Evolutionary conservation across 2,329 filamentous ascomycete species (phyloP), one percentile per base, ranked within the genome.

Genomic region (Botrytis paeoniae): DNA sequence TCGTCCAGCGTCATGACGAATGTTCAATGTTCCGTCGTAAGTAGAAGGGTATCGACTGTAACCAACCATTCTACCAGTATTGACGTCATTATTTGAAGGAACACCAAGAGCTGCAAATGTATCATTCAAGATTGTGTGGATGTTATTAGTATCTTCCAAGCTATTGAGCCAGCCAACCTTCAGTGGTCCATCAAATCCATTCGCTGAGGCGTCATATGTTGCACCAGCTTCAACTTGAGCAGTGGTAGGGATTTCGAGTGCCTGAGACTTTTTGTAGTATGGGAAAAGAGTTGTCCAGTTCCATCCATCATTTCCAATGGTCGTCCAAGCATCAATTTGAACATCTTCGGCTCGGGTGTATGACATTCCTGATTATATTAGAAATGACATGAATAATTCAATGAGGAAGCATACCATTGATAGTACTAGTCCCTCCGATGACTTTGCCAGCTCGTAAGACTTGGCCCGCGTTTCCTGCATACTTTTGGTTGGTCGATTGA

Each of bases 1-100:
- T 25, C 81, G 80, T 9, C 82, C 84, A 3, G 84, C 80, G 70
- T 85, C 84, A 73, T 80, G 81, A 4, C 84, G 81, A n/a, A 81
- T 64, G 60, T 84, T 81, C 0, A 74, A 73, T 16, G 79, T 78
- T 6, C 80, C 78, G 65, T 86, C 82, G 3, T 85, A 70, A 0
- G 83, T 85, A 74, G 81, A 78, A 1, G 84, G 84, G 76, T 79
- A 82, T 14, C 82, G 73, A 39, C 75, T 77, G 73, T 83, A 83
- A 0, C 85, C 84, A 4, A 77, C 76, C 60, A 83, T 82, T 2
- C 78, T 73, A 6, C 85, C 85, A 25, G 80, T 75, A 68, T 84
- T 85, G 6, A 82, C 76, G 68, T 86, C 85, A 7, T 73, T 39
- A 59, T 82, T 85, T 22, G 78, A 74, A 7, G 73, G 69, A n/a